Conservation (phyloP, 495 filamentous ascomycete genomes). For the Cetradonia linearis region DNA sequence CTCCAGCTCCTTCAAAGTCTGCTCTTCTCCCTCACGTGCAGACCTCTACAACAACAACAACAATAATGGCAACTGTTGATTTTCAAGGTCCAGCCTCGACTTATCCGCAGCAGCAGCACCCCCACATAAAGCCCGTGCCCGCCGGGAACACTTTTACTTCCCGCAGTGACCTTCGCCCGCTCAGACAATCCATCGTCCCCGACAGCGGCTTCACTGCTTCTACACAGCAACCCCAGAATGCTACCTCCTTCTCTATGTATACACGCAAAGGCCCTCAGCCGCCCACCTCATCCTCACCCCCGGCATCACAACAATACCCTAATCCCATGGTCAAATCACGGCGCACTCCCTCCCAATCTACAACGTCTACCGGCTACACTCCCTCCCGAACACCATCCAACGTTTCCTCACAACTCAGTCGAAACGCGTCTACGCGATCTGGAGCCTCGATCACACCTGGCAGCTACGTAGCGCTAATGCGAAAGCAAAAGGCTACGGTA, state of each 20-base stretch:
- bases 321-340: constrained; percentile 39
- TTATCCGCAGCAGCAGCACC: constrained; percentile 19
- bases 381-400: constrained; percentile 38
- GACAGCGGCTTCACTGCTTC: constrained; percentile 14
- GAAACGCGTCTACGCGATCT: constrained; percentile 64
- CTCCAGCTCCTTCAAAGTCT: constrained; percentile 1
- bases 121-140: constrained; percentile 24
- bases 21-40: neutral
- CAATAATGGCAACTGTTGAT: constrained; percentile 24
- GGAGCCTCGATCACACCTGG: constrained; percentile 46
- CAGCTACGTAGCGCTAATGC: constrained; percentile 86
- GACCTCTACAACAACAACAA: neutral
- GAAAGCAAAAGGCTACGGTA: constrained; percentile 94
- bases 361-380: constrained; percentile 50
- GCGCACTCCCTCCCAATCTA: constrained; percentile 61
- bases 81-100: constrained; percentile 16
- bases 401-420: constrained; percentile 52
- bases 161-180: constrained; percentile 20
- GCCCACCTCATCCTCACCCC: constrained; percentile 26
- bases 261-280: constrained; percentile 28
- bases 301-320: constrained; percentile 29
- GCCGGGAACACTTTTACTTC: constrained; percentile 19
- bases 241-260: constrained; percentile 28
- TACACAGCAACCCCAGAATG: constrained; percentile 11
- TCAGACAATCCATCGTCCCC: constrained; percentile 21